Percentiles rank a stretch among this genome's conserved stretches.
Conservation (phyloP, 1,284 basidiomycete species). For the Xerocomus nothofagi region DNA sequence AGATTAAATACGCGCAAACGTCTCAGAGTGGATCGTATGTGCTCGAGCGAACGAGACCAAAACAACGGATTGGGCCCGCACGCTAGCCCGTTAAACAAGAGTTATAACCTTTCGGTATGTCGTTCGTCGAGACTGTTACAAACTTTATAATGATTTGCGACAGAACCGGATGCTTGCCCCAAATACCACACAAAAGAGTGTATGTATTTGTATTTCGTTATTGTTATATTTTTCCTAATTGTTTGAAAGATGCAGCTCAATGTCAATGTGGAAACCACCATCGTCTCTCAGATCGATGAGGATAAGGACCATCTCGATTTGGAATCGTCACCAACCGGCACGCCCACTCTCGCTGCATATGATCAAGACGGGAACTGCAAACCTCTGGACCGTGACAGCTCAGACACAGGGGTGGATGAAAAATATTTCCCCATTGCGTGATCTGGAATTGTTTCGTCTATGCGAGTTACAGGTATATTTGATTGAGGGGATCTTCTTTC, state of each 20-base stretch:
- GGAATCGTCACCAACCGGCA: conserved; percentile 12
- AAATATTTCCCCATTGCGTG: conserved; percentile 23
- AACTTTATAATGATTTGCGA: not conserved
- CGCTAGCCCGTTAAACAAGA: conserved; percentile 23
- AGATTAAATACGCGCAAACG: conserved; percentile 36
- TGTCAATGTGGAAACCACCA: conserved; percentile 36
- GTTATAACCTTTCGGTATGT: conserved; percentile 29
- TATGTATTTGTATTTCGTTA: conserved; percentile 3
- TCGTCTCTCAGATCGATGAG: conserved; percentile 35
- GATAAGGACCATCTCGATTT: conserved; percentile 25
- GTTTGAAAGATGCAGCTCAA: conserved; percentile 25
- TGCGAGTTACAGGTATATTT: conserved; percentile 14
- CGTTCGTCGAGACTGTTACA: not conserved
- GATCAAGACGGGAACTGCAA: conserved; percentile 23
- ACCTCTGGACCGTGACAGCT: conserved; percentile 24
- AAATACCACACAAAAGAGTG: conserved; percentile 20
- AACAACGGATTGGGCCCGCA: conserved; percentile 14
- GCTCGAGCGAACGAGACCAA: conserved; percentile 30
- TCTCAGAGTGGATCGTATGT: conserved; percentile 26
- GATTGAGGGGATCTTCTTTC: not conserved
- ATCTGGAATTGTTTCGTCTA: not conserved
- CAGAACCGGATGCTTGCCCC: conserved; percentile 30
- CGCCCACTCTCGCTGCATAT: conserved; percentile 21
- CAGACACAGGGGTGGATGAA: conserved; percentile 22
- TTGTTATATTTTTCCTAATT: not conserved